phyloP scores from a whole-genome alignment of 176 grass and related monocot species.

The Tillandsia leiboldiana region DNA sequence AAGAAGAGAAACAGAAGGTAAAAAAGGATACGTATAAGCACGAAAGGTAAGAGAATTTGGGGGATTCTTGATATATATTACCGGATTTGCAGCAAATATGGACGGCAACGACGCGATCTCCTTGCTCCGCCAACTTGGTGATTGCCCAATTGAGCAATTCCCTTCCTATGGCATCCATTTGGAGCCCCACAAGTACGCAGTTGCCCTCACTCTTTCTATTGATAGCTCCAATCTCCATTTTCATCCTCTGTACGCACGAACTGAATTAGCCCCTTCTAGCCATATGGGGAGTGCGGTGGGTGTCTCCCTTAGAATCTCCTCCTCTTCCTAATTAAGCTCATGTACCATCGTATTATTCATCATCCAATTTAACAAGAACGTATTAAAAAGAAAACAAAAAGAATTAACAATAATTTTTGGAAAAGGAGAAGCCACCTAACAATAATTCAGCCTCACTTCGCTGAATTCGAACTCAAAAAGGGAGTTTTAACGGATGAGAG shows the following conservation, averaged over 20 bases:
- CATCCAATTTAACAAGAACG: slow-evolving; percentile 12
- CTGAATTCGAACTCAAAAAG: slow-evolving; percentile 24
- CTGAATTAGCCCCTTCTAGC: background rate
- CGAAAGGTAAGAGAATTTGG: background rate
- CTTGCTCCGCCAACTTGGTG: slow-evolving; percentile 34
- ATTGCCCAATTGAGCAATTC: slow-evolving; percentile 73
- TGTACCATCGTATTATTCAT: too few relatives aligned
- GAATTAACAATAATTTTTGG: background rate
- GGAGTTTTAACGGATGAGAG: background rate
- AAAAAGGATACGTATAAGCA: background rate
- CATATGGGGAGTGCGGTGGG: background rate
- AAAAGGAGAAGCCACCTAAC: slow-evolving; percentile 17
- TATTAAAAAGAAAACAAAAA: slow-evolving; percentile 15
- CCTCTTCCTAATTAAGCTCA: background rate
- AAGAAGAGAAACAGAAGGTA: slow-evolving; percentile 1
- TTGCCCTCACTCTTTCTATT: slow-evolving; percentile 29
- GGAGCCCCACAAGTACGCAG: slow-evolving; percentile 68
- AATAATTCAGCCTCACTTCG: background rate
- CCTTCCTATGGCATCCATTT: slow-evolving; percentile 72
- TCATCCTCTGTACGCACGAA: slow-evolving; percentile 14
- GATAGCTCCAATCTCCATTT: slow-evolving; percentile 17
- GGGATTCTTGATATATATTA: slow-evolving; percentile 14
- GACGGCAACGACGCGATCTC: slow-evolving; percentile 73
- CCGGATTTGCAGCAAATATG: slow-evolving; percentile 93
- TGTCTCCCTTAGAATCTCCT: background rate